phyloP scores from a whole-genome alignment of 306 rosid genomes.

The Luffa aegyptiaca region DNA sequence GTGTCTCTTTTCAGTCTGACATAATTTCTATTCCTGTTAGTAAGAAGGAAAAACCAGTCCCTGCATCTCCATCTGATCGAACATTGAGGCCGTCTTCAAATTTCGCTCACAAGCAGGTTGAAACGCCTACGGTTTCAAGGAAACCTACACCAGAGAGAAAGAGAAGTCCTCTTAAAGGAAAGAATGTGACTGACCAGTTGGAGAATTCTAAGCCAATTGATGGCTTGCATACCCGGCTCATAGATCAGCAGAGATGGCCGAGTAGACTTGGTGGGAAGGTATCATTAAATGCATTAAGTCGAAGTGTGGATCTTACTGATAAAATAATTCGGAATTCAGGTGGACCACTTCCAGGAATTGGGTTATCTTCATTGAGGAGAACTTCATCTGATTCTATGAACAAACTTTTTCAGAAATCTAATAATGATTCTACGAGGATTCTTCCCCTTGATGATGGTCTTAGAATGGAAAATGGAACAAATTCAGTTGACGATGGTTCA shows the following conservation, averaged over 20 bases:
- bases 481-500: conserved; percentile 31
- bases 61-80: conserved; percentile 56
- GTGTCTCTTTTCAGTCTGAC: conserved; percentile 93
- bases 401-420: conserved; percentile 38
- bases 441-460: conserved; percentile 29
- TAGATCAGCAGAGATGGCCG: conserved; percentile 91
- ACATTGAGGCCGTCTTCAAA: conserved; percentile 70
- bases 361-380: conserved; percentile 50
- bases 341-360: conserved; percentile 39
- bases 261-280: conserved; percentile 60
- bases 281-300: conserved; percentile 38
- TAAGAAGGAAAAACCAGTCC: conserved; percentile 79
- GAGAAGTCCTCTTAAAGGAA: conserved; percentile 85
- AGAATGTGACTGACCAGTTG: conserved; percentile 54
- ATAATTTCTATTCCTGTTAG: conserved; percentile 74
- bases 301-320: conserved; percentile 54
- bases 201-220: conserved; percentile 94
- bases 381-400: conserved; percentile 33
- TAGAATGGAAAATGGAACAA: conserved; percentile 30
- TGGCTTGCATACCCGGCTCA: conserved; percentile 47
- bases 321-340: conserved; percentile 29
- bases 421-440: conserved; percentile 34
- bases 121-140: conserved; percentile 32
- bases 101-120: conserved; percentile 57
- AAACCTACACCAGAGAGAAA: conserved; percentile 82